These are phyloP conservation scores for Annulohypoxylon stygium DNA, from an alignment of 495 filamentous ascomycete species.

Conservation along the genomic window DNA sequence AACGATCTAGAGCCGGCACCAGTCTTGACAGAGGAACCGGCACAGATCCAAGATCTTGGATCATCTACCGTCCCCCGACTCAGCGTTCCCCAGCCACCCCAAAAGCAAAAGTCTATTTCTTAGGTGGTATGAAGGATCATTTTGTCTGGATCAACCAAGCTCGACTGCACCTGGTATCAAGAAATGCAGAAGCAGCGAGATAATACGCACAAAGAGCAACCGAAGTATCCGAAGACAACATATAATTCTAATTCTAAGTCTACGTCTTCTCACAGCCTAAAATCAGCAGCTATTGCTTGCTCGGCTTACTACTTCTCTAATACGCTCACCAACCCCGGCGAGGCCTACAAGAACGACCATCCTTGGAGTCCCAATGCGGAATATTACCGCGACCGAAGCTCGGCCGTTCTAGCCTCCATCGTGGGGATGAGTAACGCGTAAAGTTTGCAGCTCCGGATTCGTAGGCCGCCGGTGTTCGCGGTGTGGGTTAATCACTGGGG, in stretches of 20 bases:
- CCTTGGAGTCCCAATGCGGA: slow-evolving; percentile 10
- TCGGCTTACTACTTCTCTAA: slow-evolving; percentile 28
- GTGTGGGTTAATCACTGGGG: slow-evolving; percentile 9
- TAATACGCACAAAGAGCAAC: slow-evolving; percentile 21
- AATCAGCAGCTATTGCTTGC: slow-evolving; percentile 5
- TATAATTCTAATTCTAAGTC: slow-evolving; percentile 41
- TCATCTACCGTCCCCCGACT: slow-evolving; percentile 57
- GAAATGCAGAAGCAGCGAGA: slow-evolving; percentile 18
- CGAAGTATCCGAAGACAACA: slow-evolving; percentile 35
- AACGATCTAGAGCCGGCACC: slow-evolving; percentile 41
- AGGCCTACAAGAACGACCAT: neutral
- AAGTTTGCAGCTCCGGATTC: slow-evolving; percentile 17
- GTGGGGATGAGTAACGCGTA: slow-evolving; percentile 30
- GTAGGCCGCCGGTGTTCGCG: neutral
- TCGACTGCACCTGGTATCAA: slow-evolving; percentile 25
- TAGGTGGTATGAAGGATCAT: slow-evolving; percentile 49
- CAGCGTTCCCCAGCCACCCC: slow-evolving; percentile 57
- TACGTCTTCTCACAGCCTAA: slow-evolving; percentile 26
- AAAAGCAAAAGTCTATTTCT: slow-evolving; percentile 54
- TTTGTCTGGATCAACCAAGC: slow-evolving; percentile 39
- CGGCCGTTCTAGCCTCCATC: neutral
- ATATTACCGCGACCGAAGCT: neutral
- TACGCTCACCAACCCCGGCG: slow-evolving; percentile 9
- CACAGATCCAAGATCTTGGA: slow-evolving; percentile 50
- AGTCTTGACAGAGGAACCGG: slow-evolving; percentile 56